These are phyloP conservation scores for Lachnellula arida DNA, from an alignment of 2,329 filamentous ascomycete genomes.

Conservation along the genomic window DNA sequence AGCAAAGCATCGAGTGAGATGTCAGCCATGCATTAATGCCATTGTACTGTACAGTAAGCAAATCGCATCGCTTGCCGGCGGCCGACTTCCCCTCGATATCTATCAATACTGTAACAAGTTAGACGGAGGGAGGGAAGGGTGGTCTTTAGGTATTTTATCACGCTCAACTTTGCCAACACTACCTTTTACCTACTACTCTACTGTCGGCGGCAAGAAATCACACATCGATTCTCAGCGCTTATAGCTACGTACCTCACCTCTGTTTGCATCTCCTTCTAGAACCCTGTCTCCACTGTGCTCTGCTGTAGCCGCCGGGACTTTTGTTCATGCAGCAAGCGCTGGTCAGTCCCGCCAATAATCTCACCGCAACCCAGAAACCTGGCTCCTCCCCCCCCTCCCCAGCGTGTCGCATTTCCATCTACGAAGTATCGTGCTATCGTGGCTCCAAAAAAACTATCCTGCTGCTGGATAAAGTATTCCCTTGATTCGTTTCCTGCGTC, in stretches of 20 bases:
- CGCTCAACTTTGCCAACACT: background rate
- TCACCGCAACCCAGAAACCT: background rate
- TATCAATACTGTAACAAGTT: too few relatives aligned
- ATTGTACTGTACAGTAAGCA: too few relatives aligned
- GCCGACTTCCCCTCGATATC: too few relatives aligned
- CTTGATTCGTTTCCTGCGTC: constrained; percentile 19
- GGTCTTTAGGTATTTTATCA: background rate
- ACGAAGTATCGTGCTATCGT: constrained; percentile 10
- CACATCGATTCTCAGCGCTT: background rate
- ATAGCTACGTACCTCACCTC: background rate
- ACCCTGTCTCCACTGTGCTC: background rate
- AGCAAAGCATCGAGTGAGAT: too few relatives aligned
- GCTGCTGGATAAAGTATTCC: constrained; percentile 14
- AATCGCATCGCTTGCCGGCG: too few relatives aligned
- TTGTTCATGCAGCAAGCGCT: background rate
- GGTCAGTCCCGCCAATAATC: background rate
- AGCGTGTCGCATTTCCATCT: constrained; percentile 1
- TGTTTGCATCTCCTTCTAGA: background rate
- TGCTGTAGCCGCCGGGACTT: background rate
- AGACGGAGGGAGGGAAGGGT: too few relatives aligned
- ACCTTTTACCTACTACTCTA: background rate
- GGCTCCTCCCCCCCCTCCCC: constrained; percentile 1
- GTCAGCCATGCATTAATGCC: too few relatives aligned
- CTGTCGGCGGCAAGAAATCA: background rate
- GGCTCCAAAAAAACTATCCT: constrained; percentile 10